phyloP scores from a whole-genome alignment of 164 flowering plant genomes.

The Umbilicus rupestris region DNA sequence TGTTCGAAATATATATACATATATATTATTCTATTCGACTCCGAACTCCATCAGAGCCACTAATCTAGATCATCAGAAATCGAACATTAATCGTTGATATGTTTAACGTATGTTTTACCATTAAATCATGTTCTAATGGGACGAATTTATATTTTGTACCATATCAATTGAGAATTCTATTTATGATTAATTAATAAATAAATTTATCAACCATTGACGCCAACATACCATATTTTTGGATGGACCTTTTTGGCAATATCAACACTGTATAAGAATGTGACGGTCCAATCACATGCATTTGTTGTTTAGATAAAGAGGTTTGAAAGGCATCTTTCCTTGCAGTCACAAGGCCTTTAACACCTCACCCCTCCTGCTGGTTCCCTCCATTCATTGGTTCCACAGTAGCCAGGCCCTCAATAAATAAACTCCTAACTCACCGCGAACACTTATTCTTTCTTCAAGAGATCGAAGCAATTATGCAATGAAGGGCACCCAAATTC shows the following conservation, averaged over 20 bases:
- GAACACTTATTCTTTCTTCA: background rate
- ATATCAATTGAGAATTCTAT: too few species aligned
- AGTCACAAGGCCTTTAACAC: background rate
- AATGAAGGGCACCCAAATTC: background rate
- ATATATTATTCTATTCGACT: too few species aligned
- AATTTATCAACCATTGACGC: too few species aligned
- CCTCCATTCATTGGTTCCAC: background rate
- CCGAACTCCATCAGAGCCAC: too few species aligned
- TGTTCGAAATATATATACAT: too few species aligned
- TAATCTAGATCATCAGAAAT: too few species aligned
- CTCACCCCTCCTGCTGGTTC: background rate
- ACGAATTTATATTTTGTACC: too few species aligned
- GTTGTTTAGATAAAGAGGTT: constrained; percentile 17
- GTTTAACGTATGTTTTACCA: too few species aligned
- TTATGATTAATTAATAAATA: too few species aligned
- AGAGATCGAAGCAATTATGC: background rate
- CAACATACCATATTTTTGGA: constrained; percentile 11
- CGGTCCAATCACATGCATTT: constrained; percentile 14
- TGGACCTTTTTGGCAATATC: constrained; percentile 10
- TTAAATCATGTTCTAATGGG: too few species aligned
- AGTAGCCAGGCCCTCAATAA: background rate
- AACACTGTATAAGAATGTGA: constrained; percentile 15
- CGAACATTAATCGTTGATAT: too few species aligned
- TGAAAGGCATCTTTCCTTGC: constrained; percentile 6
- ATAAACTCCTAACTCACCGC: background rate